Evolutionary conservation across 2,329 filamentous ascomycete species (phyloP).

Genomic region (Xylariaceae sp.): DNA sequence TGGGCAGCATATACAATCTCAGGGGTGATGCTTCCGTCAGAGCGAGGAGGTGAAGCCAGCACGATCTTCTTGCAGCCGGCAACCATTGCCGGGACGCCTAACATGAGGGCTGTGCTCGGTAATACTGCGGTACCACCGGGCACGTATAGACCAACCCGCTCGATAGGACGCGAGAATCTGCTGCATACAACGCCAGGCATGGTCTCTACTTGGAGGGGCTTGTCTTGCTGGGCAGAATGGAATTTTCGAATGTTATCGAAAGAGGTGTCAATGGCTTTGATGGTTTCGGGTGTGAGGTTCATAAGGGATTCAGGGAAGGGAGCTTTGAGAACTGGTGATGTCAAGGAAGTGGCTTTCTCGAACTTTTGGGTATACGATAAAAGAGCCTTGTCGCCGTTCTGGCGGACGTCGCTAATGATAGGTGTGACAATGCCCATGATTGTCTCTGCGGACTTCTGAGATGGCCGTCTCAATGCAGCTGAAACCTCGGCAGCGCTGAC

Average conservation of each 20-base stretch:
- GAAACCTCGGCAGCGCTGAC: slow-evolving; percentile 64
- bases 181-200: slow-evolving; percentile 97
- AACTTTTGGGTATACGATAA: slow-evolving; percentile 97
- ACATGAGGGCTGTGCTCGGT: slow-evolving; percentile 94
- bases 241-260: slow-evolving; percentile 95
- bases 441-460: slow-evolving; percentile 89
- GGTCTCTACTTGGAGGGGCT: slow-evolving; percentile 83
- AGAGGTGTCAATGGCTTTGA: slow-evolving; percentile 87
- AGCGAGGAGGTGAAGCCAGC: slow-evolving; percentile 82
- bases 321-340: slow-evolving; percentile 82
- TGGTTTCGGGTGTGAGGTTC: slow-evolving; percentile 79
- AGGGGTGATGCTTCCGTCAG: slow-evolving; percentile 87
- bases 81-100: slow-evolving; percentile 96
- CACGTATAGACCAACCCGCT: slow-evolving; percentile 93
- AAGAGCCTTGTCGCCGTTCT: slow-evolving; percentile 81
- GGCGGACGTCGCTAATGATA: slow-evolving; percentile 84
- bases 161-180: slow-evolving; percentile 87
- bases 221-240: slow-evolving; percentile 86
- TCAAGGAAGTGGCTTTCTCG: slow-evolving; percentile 89
- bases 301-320: slow-evolving; percentile 85
- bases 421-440: slow-evolving; percentile 89
- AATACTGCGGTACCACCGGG: slow-evolving; percentile 96
- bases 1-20: slow-evolving; percentile 97
- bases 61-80: slow-evolving; percentile 95
- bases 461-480: slow-evolving; percentile 79